Evolutionary conservation across 192 early-diverging fungal genomes (phyloP), one percentile per base, ranked within the genome.

Genomic region (Podila verticillata): DNA sequence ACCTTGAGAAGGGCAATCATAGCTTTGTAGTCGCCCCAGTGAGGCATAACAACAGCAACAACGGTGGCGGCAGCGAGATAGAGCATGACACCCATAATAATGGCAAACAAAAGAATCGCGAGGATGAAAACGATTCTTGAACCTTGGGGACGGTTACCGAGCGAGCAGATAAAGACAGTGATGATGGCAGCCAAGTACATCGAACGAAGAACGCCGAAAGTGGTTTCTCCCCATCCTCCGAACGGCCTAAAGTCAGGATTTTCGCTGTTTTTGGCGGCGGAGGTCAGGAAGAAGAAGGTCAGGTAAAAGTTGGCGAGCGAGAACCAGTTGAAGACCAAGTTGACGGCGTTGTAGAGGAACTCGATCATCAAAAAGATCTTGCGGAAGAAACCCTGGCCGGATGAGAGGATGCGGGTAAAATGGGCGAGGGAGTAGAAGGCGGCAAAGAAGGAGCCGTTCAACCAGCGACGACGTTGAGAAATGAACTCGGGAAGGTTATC

Each of bases 401-500:
- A 91, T 30, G 87, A 69, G 72, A 92, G 89, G 73, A 97, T 88
- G 49, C 90, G 85, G 75, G 84, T 86, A 86, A 90, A 96, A 81
- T 96, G 92, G 7, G 84, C 86, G 29, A 93, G 70, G 0, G 95
- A 91, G 82, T 96, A 95, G 70, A 97, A 88, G 39, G 89, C 90
- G 2, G 96, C 96, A 87, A 97, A 97, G 89, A 95, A 95, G 17
- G 92, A 93, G 19, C 96, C 96, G 84, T 97, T 97, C 65, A 94
- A 88, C 96, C 96, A 97, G 69, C 96, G 89, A 65, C 96, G 92
- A 64, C 96, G 91, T 83, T 97, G 96, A 34, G 93, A 95, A 60
- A 97, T 96, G 56, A 96, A 92, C 83, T 97, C 96, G 65, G 88
- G 86, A 57, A 96, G 85, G 9, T 48, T 89, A 74, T 96, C 94